Conservation (phyloP, 1,139 yeast species). For the Kazachstania sp. region DNA sequence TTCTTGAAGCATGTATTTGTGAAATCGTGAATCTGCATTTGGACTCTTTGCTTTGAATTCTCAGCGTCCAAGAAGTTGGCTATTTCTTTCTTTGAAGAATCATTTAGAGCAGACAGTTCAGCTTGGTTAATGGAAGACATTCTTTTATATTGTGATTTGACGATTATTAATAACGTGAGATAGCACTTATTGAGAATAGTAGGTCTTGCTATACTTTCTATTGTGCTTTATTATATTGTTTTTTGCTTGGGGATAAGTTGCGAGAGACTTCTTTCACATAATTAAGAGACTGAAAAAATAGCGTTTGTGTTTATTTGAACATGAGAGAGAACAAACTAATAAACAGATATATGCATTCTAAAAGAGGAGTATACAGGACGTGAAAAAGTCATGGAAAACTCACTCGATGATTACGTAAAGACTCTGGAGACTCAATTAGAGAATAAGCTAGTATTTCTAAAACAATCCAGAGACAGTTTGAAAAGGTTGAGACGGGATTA, state of each 20-base stretch:
- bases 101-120: conserved; percentile 60
- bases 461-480: conserved; percentile 19
- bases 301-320: too few species aligned
- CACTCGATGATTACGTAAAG: conserved; percentile 10
- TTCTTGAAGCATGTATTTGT: conserved; percentile 87
- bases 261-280: too few species aligned
- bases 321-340: too few species aligned
- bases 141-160: background rate
- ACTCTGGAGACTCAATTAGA: conserved; percentile 22
- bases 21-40: conserved; percentile 74
- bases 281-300: too few species aligned
- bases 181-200: background rate
- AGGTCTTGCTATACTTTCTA: too few species aligned
- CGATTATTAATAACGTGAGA: too few species aligned
- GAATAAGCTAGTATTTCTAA: conserved; percentile 22
- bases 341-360: too few species aligned
- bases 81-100: conserved; percentile 63
- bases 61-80: conserved; percentile 71
- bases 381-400: background rate
- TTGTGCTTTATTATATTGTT: too few species aligned
- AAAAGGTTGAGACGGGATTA: conserved; percentile 7
- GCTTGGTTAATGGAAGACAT: conserved; percentile 48
- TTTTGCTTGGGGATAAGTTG: too few species aligned
- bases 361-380: too few species aligned
- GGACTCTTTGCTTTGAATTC: conserved; percentile 81